Conservation (phyloP, 2,329 filamentous ascomycete species). For the Talaromyces marneffei region DNA sequence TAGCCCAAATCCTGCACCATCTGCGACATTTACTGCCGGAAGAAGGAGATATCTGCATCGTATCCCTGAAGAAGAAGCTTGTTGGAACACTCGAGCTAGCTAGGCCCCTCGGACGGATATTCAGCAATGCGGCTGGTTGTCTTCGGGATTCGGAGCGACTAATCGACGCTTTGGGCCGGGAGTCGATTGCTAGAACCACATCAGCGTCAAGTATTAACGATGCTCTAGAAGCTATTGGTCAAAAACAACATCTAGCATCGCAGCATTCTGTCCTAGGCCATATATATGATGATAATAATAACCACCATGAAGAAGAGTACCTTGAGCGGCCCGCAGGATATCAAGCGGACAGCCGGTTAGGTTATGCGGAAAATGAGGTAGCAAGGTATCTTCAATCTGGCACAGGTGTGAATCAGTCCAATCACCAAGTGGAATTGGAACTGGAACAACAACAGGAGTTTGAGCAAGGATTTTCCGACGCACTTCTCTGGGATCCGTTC, state of each 20-base stretch:
- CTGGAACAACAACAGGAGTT: neutral
- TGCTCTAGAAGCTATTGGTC: neutral
- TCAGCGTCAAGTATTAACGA: neutral
- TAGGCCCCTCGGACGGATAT: neutral
- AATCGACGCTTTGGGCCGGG: neutral
- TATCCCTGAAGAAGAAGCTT: neutral
- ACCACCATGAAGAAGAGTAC: neutral
- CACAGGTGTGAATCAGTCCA: neutral
- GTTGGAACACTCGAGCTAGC: neutral
- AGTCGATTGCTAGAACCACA: neutral
- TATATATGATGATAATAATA: neutral
- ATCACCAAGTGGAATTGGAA: neutral
- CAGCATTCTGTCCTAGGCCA: neutral
- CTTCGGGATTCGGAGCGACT: neutral
- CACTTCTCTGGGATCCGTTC: neutral
- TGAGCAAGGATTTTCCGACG: neutral
- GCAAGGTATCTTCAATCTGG: neutral
- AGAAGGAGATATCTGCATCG: neutral
- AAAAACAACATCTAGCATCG: neutral
- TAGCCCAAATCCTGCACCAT: neutral
- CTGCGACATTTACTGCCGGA: neutral
- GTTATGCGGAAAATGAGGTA: neutral
- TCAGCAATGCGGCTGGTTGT: neutral
- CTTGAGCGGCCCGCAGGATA: neutral
- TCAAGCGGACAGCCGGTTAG: neutral